These are phyloP conservation scores for Candida sojae DNA, from an alignment of 1,139 yeast species.

Conservation along the genomic window DNA sequence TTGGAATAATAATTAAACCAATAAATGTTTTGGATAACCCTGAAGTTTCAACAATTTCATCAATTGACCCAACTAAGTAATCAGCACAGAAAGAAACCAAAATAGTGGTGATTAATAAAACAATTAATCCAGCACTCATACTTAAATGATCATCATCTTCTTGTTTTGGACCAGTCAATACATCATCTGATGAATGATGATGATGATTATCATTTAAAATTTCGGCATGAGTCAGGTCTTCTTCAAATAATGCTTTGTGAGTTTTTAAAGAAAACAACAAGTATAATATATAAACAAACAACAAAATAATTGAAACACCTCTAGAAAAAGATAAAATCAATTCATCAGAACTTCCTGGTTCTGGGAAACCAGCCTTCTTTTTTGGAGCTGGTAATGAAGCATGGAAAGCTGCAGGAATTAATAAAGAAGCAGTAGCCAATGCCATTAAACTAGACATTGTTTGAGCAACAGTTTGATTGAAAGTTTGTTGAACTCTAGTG, in stretches of 20 bases:
- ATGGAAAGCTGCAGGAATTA: conserved; percentile 96
- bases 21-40: conserved; percentile 94
- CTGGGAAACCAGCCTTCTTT: conserved; percentile 39
- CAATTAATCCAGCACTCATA: conserved; percentile 41
- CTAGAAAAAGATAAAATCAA: conserved; percentile 77
- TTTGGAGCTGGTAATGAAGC: conserved; percentile 66
- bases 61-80: conserved; percentile 89
- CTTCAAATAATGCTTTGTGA: conserved; percentile 60
- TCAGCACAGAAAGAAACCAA: conserved; percentile 91
- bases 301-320: conserved; percentile 79
- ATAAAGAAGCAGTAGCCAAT: conserved; percentile 80
- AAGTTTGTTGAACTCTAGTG: conserved; percentile 80
- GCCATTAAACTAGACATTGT: conserved; percentile 95
- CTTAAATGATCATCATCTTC: conserved; percentile 32
- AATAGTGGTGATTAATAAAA: conserved; percentile 67
- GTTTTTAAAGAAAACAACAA: conserved; percentile 86
- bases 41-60: conserved; percentile 76
- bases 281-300: conserved; percentile 76
- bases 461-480: conserved; percentile 96
- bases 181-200: conserved; percentile 6
- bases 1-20: conserved; percentile 90
- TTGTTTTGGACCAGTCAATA: conserved; percentile 27
- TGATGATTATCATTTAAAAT: conserved; percentile 12
- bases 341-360: conserved; percentile 40
- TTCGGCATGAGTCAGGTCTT: conserved; percentile 17